These are phyloP conservation scores for Phialocephala subalpina DNA, from an alignment of 2,329 filamentous ascomycete genomes.

Conservation along the genomic window DNA sequence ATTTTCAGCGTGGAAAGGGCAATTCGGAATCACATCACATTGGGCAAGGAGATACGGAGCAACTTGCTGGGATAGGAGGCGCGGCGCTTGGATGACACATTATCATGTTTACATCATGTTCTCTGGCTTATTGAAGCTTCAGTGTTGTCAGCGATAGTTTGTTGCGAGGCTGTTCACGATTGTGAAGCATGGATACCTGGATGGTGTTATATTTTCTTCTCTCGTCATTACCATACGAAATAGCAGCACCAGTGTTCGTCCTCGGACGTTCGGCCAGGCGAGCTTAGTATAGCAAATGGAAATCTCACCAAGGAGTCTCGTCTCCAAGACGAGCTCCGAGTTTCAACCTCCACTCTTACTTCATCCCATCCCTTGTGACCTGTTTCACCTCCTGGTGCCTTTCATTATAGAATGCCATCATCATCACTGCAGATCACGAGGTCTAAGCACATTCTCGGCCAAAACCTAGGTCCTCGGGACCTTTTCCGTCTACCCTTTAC, in stretches of 20 bases:
- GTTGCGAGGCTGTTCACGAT: slow-evolving; percentile 11
- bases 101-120: slow-evolving; percentile 14
- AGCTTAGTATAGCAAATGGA: slow-evolving; percentile 20
- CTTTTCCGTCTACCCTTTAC: no score
- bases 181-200: neutral
- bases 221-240: neutral
- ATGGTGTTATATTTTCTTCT: slow-evolving; percentile 5
- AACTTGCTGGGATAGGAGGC: slow-evolving; percentile 17
- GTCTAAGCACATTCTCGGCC: neutral
- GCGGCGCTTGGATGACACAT: slow-evolving; percentile 29
- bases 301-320: slow-evolving; percentile 14
- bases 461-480: no score
- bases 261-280: slow-evolving; percentile 11
- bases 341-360: slow-evolving; percentile 19
- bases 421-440: neutral
- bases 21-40: slow-evolving; percentile 20
- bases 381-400: slow-evolving; percentile 12
- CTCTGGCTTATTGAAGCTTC: slow-evolving; percentile 30
- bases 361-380: slow-evolving; percentile 12
- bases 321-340: slow-evolving; percentile 16
- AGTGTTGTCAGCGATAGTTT: slow-evolving; percentile 37
- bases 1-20: slow-evolving; percentile 31
- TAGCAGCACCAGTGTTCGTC: neutral
- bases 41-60: slow-evolving; percentile 23
- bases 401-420: slow-evolving; percentile 5